A percentile compares a stretch with the other conserved stretches of the same genome.
phyloP scores from a whole-genome alignment of 768 basidiomycete genomes.

The Tricholoma bakamatsutake region DNA sequence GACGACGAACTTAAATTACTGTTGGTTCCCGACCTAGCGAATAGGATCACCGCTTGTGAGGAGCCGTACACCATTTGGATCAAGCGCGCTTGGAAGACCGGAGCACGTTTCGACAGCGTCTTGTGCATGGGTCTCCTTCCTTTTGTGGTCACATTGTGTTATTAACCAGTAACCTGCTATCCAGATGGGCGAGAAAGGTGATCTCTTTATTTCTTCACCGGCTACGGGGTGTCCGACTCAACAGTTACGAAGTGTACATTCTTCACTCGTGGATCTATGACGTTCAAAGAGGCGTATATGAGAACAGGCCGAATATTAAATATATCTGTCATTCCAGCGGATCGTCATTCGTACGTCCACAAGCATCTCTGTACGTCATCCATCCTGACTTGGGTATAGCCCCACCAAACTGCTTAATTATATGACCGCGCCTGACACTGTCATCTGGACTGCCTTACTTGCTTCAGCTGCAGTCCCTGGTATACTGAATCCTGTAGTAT shows the following conservation, averaged over 20 bases:
- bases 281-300: conserved; percentile 92
- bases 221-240: background rate
- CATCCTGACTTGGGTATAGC: conserved; percentile 29
- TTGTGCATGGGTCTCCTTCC: conserved; percentile 21
- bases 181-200: conserved; percentile 85
- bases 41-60: conserved; percentile 76
- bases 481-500: conserved; percentile 89
- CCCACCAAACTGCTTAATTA: conserved; percentile 96
- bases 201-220: conserved; percentile 2
- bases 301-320: conserved; percentile 91
- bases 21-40: conserved; percentile 78
- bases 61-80: conserved; percentile 70
- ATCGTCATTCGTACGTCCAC: conserved; percentile 69
- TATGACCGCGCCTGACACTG: conserved; percentile 89
- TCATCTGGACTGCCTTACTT: conserved; percentile 76
- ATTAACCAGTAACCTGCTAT: conserved; percentile 4
- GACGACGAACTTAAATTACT: conserved; percentile 78
- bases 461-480: conserved; percentile 95
- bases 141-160: background rate
- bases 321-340: conserved; percentile 87
- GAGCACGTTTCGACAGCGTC: conserved; percentile 92
- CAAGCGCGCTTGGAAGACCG: conserved; percentile 73
- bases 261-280: conserved; percentile 91
- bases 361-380: background rate
- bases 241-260: conserved; percentile 56